Evolutionary conservation across 1,284 basidiomycete genomes (phyloP).

Genomic region (Uromyces viciae-fabae): DNA sequence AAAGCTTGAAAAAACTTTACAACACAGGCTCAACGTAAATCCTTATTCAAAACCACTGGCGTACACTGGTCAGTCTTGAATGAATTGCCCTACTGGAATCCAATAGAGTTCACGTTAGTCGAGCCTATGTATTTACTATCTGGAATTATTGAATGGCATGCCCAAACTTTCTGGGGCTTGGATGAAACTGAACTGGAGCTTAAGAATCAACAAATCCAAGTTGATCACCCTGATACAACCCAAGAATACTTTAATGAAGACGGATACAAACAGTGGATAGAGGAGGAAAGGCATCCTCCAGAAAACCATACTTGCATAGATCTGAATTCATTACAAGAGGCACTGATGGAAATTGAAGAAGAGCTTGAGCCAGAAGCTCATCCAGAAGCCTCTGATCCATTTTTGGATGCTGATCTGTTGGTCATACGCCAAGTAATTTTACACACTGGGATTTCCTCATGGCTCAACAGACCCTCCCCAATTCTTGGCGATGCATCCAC

Average conservation of each 20-base stretch:
- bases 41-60: not conserved
- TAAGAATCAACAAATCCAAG: not conserved
- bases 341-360: slow-evolving; percentile 14
- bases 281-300: not conserved
- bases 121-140: slow-evolving; percentile 20
- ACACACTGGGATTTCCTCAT: not conserved
- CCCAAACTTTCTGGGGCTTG: not conserved
- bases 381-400: not conserved
- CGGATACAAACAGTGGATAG: not conserved
- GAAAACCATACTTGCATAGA: not conserved
- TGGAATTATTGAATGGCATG: slow-evolving; percentile 31
- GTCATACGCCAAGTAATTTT: not conserved
- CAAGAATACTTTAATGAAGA: not conserved
- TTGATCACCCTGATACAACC: not conserved
- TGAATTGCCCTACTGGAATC: slow-evolving; percentile 17
- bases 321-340: not conserved
- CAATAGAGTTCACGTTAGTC: not conserved
- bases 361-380: not conserved
- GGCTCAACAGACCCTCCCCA: slow-evolving; percentile 3
- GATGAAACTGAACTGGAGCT: not conserved
- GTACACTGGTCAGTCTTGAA: slow-evolving; percentile 27
- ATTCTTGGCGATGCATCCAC: slow-evolving; percentile 11
- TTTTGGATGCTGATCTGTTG: not conserved
- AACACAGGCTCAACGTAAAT: not conserved
- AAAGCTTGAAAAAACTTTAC: not conserved